Conservation (phyloP, 2,329 filamentous ascomycete genomes). For the Fusarium compactum region DNA sequence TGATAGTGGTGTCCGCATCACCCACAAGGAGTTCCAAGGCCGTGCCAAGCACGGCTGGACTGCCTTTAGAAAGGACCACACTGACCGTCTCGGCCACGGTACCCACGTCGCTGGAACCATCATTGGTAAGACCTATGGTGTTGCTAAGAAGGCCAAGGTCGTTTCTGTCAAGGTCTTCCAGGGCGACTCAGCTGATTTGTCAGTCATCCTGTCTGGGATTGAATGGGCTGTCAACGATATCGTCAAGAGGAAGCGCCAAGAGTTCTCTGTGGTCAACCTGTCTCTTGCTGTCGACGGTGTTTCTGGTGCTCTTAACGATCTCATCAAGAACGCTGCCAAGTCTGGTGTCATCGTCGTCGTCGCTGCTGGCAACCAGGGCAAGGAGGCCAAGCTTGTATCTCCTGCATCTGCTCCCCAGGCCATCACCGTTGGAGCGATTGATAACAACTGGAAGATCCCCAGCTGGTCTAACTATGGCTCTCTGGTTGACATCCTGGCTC, state of each 20-base stretch:
- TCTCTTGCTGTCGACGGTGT: constrained; percentile 61
- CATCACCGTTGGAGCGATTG: constrained; percentile 53
- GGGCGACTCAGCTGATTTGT: constrained; percentile 44
- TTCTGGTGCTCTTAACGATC: constrained; percentile 62
- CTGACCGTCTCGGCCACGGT: constrained; percentile 56
- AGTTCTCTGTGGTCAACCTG: constrained; percentile 65
- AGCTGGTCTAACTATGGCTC: constrained; percentile 64
- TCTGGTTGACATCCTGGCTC: constrained; percentile 63
- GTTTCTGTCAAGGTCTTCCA: constrained; percentile 62
- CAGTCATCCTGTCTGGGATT: constrained; percentile 52
- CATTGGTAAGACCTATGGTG: constrained; percentile 52
- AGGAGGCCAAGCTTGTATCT: constrained; percentile 42
- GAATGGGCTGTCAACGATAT: constrained; percentile 61
- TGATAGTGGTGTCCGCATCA: constrained; percentile 70
- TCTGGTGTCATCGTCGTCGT: constrained; percentile 65
- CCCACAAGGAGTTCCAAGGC: constrained; percentile 66
- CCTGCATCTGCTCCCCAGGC: constrained; percentile 50
- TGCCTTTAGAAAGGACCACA: constrained; percentile 43
- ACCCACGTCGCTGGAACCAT: constrained; percentile 56
- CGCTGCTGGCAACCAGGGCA: constrained; percentile 65
- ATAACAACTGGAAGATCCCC: constrained; percentile 55
- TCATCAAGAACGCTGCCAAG: constrained; percentile 59
- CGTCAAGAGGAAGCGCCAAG: constrained; percentile 53
- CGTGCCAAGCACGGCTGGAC: constrained; percentile 56
- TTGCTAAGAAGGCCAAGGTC: constrained; percentile 60